Evolutionary conservation across 768 basidiomycete species (phyloP).

Genomic region (Exsudoporus frostii): DNA sequence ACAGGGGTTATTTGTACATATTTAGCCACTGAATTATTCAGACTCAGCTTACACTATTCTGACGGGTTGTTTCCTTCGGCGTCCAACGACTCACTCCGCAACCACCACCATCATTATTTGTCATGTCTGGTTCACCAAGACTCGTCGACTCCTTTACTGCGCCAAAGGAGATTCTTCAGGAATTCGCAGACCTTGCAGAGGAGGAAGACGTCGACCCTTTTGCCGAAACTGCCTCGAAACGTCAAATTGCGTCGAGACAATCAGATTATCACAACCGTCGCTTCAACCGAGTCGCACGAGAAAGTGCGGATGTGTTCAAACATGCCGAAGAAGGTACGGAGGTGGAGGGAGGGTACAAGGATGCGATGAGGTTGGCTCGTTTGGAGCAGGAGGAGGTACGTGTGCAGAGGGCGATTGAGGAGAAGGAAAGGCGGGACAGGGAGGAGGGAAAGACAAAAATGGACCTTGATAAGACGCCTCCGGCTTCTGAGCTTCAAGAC

Average conservation of each 20-base stretch:
- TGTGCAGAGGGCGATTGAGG: conserved; percentile 81
- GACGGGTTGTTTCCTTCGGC: background rate
- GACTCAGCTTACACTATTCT: conserved; percentile 22
- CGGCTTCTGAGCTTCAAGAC: conserved; percentile 72
- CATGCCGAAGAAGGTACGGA: conserved; percentile 63
- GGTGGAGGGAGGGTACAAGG: conserved; percentile 88
- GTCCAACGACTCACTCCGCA: conserved; percentile 9
- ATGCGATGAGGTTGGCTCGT: conserved; percentile 88
- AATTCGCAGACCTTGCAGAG: conserved; percentile 91
- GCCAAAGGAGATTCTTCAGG: conserved; percentile 89
- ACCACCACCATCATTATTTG: conserved; percentile 28
- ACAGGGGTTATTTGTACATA: conserved; percentile 22
- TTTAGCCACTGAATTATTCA: conserved; percentile 30
- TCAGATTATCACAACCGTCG: conserved; percentile 93
- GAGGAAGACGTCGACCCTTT: conserved; percentile 91
- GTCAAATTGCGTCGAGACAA: conserved; percentile 91
- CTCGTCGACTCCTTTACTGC: conserved; percentile 90
- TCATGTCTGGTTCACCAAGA: conserved; percentile 61
- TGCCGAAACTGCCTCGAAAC: conserved; percentile 87
- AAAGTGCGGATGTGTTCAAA: conserved; percentile 76
- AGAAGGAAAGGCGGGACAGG: conserved; percentile 76
- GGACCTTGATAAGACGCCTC: conserved; percentile 91
- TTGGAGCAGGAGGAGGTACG: conserved; percentile 92
- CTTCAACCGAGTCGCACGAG: conserved; percentile 79
- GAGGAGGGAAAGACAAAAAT: conserved; percentile 73